A percentile compares a stretch with the other conserved stretches of the same genome.
These are phyloP conservation scores for Suillus americanus DNA, from an alignment of 768 basidiomycete species.

Conservation along the genomic window DNA sequence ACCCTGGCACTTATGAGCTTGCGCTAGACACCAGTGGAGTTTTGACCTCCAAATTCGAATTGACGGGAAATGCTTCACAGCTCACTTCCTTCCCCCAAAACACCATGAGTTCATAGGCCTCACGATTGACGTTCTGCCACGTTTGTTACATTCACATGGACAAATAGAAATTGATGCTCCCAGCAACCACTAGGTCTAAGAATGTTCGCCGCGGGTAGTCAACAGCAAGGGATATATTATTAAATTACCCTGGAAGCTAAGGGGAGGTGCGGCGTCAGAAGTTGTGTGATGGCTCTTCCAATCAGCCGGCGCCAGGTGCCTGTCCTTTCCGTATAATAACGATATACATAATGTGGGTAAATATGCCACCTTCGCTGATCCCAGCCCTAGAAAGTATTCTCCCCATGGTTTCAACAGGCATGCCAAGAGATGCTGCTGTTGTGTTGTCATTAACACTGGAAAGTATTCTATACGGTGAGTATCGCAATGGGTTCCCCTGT, in stretches of 20 bases:
- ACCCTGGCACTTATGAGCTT: constrained; percentile 41
- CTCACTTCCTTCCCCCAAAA: constrained; percentile 43
- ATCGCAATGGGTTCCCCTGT: background rate
- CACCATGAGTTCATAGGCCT: constrained; percentile 1
- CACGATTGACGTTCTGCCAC: background rate
- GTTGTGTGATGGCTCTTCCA: background rate
- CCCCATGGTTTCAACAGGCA: background rate
- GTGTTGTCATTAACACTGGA: background rate
- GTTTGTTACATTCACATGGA: background rate
- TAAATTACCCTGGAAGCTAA: background rate
- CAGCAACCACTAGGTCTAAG: background rate
- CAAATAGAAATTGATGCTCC: background rate
- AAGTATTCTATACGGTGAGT: background rate
- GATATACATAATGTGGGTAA: background rate
- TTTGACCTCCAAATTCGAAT: constrained; percentile 40
- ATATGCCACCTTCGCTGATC: background rate
- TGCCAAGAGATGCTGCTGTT: background rate
- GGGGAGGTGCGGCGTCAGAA: background rate
- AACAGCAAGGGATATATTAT: background rate
- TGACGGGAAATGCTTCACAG: constrained; percentile 41
- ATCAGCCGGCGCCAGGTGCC: background rate
- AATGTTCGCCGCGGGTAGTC: background rate
- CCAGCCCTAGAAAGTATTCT: background rate
- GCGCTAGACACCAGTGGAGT: constrained; percentile 42
- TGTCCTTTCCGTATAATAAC: background rate